phyloP scores from a whole-genome alignment of 306 rosid species.

The Carpinus viminea region DNA sequence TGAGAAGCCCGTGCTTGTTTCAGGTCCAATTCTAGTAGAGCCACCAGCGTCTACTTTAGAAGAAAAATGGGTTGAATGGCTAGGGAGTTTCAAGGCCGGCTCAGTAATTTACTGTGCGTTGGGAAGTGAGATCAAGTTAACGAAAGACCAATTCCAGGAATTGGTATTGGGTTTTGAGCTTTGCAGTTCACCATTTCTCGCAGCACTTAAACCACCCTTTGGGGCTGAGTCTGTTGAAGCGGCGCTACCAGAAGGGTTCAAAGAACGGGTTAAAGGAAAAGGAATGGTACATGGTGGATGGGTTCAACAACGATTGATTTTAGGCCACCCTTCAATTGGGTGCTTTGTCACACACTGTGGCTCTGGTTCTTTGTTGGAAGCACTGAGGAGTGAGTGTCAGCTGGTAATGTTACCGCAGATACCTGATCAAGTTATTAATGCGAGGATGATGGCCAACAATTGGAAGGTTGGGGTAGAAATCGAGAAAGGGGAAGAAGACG shows the following conservation, averaged over 20 bases:
- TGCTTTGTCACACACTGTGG: too few relatives aligned
- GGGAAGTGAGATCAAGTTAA: background rate
- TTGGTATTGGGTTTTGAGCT: background rate
- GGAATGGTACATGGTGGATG: too few relatives aligned
- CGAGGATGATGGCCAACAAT: too few relatives aligned
- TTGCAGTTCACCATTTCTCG: too few relatives aligned
- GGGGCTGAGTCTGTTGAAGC: too few relatives aligned
- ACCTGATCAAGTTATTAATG: background rate
- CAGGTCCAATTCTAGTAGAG: constrained; percentile 5
- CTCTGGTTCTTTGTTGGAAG: too few relatives aligned
- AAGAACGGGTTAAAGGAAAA: too few relatives aligned
- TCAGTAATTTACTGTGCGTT: constrained; percentile 12
- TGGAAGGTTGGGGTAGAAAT: background rate
- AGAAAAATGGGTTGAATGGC: constrained; percentile 11
- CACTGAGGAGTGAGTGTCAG: background rate
- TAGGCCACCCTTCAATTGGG: too few relatives aligned
- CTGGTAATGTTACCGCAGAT: background rate
- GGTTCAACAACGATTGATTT: too few relatives aligned
- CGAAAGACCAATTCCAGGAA: constrained; percentile 3
- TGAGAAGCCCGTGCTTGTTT: too few relatives aligned
- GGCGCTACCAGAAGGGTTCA: too few relatives aligned
- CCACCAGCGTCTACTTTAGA: constrained; percentile 11
- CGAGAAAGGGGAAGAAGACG: background rate
- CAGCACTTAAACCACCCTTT: too few relatives aligned
- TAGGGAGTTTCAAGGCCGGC: constrained; percentile 1